Evolutionary conservation across 1,139 yeast species (phyloP).

Genomic region (Candida buenavistaensis): DNA sequence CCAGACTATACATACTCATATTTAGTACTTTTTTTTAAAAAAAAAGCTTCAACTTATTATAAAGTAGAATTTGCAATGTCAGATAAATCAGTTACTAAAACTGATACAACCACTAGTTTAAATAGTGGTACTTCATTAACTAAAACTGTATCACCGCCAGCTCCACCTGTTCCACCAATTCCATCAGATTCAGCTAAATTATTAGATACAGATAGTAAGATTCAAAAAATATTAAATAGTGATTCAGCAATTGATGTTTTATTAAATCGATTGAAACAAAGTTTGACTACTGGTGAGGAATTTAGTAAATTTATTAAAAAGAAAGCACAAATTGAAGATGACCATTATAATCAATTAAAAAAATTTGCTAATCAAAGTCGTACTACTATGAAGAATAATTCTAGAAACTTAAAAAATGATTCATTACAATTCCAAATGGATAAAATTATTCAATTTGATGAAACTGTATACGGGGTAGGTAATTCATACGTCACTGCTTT

Average conservation of each 20-base stretch:
- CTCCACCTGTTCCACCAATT: slow-evolving; percentile 2
- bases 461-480: slow-evolving; percentile 70
- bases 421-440: slow-evolving; percentile 69
- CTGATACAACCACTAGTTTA: slow-evolving; percentile 1
- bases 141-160: slow-evolving; percentile 2
- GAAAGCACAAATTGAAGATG: slow-evolving; percentile 77
- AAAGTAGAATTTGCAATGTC: no score
- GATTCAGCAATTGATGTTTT: slow-evolving; percentile 61
- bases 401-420: slow-evolving; percentile 57
- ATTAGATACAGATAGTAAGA: slow-evolving; percentile 16
- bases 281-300: slow-evolving; percentile 81
- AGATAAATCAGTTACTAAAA: slow-evolving; percentile 3
- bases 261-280: slow-evolving; percentile 72
- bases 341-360: slow-evolving; percentile 69
- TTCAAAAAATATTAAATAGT: slow-evolving; percentile 33
- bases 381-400: slow-evolving; percentile 47
- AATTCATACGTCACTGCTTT: slow-evolving; percentile 76
- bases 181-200: slow-evolving; percentile 9
- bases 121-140: slow-evolving; percentile 1
- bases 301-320: slow-evolving; percentile 75
- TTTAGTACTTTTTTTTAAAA: no score
- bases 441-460: slow-evolving; percentile 73
- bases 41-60: no score
- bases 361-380: slow-evolving; percentile 62
- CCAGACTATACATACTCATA: no score